Conservation (phyloP, 441 rosid species). For the Populus hybrid region DNA sequence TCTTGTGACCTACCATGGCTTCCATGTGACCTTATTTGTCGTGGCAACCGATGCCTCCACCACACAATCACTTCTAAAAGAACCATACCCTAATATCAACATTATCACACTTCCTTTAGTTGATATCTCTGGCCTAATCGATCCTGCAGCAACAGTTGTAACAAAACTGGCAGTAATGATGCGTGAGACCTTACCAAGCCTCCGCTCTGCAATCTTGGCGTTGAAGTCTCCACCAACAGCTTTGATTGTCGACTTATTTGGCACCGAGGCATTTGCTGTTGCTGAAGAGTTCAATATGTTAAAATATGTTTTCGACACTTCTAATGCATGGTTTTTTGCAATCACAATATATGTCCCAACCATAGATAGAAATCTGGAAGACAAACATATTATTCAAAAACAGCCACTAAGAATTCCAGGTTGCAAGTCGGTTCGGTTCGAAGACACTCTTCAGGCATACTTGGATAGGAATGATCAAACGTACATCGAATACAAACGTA, state of each 20-base stretch:
- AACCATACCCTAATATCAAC: conserved; percentile 11
- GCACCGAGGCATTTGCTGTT: conserved; percentile 43
- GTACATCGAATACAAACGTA: conserved; percentile 25
- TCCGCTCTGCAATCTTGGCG: conserved; percentile 21
- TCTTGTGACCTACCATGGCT: conserved; percentile 24
- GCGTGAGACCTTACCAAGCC: conserved; percentile 21
- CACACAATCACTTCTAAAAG: conserved; percentile 19
- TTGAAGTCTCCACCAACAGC: conserved; percentile 31
- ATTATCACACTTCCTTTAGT: conserved; percentile 24
- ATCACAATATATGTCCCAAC: conserved; percentile 34
- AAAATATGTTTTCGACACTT: conserved; percentile 39
- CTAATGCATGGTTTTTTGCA: conserved; percentile 62
- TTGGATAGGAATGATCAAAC: conserved; percentile 20
- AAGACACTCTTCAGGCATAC: conserved; percentile 33
- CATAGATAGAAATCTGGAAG: conserved; percentile 26
- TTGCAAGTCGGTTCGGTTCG: conserved; percentile 33
- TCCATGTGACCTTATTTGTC: conserved; percentile 31
- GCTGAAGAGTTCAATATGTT: conserved; percentile 48
- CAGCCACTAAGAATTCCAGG: conserved; percentile 44
- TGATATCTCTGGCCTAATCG: conserved; percentile 18
- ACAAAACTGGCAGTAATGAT: conserved; percentile 28
- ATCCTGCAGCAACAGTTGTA: neutral
- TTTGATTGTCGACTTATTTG: conserved; percentile 49
- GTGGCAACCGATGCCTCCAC: conserved; percentile 24
- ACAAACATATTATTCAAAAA: conserved; percentile 24